A percentile compares a stretch with the other conserved stretches of the same genome.
phyloP scores from a whole-genome alignment of 2,329 filamentous ascomycete species.

The Decorospora gaudefroyi region DNA sequence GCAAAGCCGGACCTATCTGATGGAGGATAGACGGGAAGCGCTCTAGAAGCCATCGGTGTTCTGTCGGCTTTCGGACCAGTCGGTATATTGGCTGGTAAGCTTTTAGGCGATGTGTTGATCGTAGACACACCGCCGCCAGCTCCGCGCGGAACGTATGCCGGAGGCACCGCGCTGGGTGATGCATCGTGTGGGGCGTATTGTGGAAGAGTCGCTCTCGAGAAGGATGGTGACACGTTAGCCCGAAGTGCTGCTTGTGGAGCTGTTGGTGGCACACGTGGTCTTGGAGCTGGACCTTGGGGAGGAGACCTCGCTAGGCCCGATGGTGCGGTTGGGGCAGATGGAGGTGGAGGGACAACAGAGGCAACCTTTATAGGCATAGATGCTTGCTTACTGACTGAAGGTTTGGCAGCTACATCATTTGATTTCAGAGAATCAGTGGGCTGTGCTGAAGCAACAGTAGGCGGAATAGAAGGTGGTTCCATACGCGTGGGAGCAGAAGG shows the following conservation, averaged over 20 bases:
- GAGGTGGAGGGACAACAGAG: constrained; percentile 6
- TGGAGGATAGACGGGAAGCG: constrained; percentile 38
- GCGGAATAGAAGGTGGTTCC: constrained; percentile 28
- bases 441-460: constrained; percentile 21
- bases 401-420: constrained; percentile 24
- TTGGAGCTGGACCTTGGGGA: constrained; percentile 37
- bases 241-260: constrained; percentile 42
- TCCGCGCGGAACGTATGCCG: constrained; percentile 33
- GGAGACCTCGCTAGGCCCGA: constrained; percentile 33
- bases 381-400: constrained; percentile 11
- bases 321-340: constrained; percentile 9
- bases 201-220: constrained; percentile 34
- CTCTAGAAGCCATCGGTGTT: constrained; percentile 36
- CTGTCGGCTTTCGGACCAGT: constrained; percentile 49
- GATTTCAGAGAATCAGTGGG: constrained; percentile 9
- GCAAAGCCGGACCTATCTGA: constrained; percentile 37
- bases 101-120: constrained; percentile 45
- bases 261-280: constrained; percentile 37
- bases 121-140: constrained; percentile 23
- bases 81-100: constrained; percentile 45
- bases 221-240: constrained; percentile 42
- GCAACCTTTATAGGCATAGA: constrained; percentile 12
- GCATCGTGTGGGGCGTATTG: constrained; percentile 35
- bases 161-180: constrained; percentile 34
- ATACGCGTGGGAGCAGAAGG: constrained; percentile 25